These are phyloP conservation scores for Myriosclerotinia scirpicola DNA, from an alignment of 2,329 filamentous ascomycete species.

Conservation along the genomic window DNA sequence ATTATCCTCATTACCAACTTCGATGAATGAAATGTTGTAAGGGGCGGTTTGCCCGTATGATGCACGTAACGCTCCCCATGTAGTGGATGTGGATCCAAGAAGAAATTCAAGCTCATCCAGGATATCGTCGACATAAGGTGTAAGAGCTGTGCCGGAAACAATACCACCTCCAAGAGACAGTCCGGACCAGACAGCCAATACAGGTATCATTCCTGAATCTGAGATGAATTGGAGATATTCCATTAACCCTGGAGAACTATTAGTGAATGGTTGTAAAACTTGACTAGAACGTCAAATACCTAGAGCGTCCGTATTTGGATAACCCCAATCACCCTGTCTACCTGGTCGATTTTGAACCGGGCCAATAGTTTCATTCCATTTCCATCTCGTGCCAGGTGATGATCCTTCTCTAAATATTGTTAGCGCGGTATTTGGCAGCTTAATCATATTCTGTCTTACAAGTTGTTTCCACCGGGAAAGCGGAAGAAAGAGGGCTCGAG, in stretches of 20 bases:
- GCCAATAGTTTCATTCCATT: slow-evolving; percentile 45
- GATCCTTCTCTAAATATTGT: slow-evolving; percentile 36
- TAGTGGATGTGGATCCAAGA: slow-evolving; percentile 46
- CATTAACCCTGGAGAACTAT: slow-evolving; percentile 20
- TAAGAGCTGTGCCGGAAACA: slow-evolving; percentile 44
- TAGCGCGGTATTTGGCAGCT: slow-evolving; percentile 22
- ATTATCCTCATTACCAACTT: slow-evolving; percentile 45
- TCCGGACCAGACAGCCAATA: slow-evolving; percentile 51
- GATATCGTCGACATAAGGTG: slow-evolving; percentile 49
- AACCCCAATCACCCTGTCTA: slow-evolving; percentile 46
- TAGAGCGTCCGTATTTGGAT: slow-evolving; percentile 47
- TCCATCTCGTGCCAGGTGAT: slow-evolving; percentile 32
- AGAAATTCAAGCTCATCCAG: slow-evolving; percentile 54
- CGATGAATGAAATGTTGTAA: slow-evolving; percentile 50
- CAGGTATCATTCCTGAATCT: slow-evolving; percentile 47
- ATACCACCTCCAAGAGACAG: slow-evolving; percentile 44
- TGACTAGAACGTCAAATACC: slow-evolving; percentile 39
- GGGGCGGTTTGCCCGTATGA: slow-evolving; percentile 50
- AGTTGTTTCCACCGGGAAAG: slow-evolving; percentile 64
- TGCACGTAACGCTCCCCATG: slow-evolving; percentile 48
- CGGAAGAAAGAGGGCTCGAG: slow-evolving; percentile 58
- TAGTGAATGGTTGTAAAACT: not conserved
- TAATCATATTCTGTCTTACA: slow-evolving; percentile 39
- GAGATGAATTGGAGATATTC: slow-evolving; percentile 43
- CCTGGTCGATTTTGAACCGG: slow-evolving; percentile 40